Base-by-base conservation (phyloP, 1,284 basidiomycete species). In the Caloboletus firmus region DNA sequence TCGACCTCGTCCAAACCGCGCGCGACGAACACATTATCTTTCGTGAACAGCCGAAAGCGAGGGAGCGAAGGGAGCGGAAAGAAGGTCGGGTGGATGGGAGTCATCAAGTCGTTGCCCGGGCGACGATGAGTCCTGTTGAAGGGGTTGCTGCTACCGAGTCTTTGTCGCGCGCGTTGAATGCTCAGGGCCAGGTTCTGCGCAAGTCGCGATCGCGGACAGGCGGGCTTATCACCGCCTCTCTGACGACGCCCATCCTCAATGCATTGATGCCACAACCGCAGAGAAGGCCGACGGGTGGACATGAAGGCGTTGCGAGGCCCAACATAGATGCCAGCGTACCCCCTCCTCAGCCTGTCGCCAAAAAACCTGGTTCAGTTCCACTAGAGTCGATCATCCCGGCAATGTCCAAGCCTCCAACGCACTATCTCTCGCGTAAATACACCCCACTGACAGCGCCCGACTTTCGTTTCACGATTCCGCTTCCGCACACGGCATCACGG, bases 351-450 rank as follows among this genome's bases (percentile, higher is more conserved):
- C 59, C 61, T 12, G 59, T 58, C 17, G 54, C 59, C 45, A 68
- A 69, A 54, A 78, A 79, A 70, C 67, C 70, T 36, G 68, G 73
- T 58, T 91, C 90, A 0, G 93, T 98, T 5, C 93, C 96, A 41
- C 77, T 99, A 10, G 89, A 94, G 55, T 90, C 91, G 1, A 97
- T 98, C 62, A 89, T 96, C 24, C 91, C 93, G 0, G 85, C 83
- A 11, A 89, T 83, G 30, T 80, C 87, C 8, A 90, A 93, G 60
- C 95, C 96, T 1, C 96, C 96, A 0, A 90, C 87, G 0, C 86
- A 91, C 46, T 89, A 88, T 59, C 80, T 90, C 26, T 85, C 87
- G 1, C 78, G 84, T 36, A 81, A 78, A n/a, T 90, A 90, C 62
- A 82, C 85, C 0, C 79, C 87, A 1, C 74, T 90, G 18, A 87